Evolutionary conservation across 345 rosid genomes (phyloP), one percentile per base, ranked within the genome.

Genomic region (Acer negundo): DNA sequence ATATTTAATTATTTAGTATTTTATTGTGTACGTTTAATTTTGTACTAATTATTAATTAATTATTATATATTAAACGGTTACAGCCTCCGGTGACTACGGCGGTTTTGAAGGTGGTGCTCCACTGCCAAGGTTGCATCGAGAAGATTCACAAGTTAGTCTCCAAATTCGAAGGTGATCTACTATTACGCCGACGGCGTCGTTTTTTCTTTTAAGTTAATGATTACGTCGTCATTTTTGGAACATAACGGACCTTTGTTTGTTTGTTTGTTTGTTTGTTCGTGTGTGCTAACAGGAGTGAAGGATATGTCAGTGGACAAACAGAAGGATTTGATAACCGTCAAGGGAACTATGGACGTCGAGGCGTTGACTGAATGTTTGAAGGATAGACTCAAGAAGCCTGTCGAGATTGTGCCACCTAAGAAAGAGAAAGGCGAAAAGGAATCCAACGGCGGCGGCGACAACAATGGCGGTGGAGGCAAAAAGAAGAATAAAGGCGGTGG

Each of bases 111-210:
- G 74, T 96, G 83, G 62, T 22, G 2, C 80, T 91, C 67, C 87
- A 91, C 63, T 96, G 97, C 80, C 81, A 79, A n/a, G 98, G 99
- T 26, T 96, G 99, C 83, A 70, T 84, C 55, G 89, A 73, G 59
- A 96, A 80, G 92, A 89, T 96, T 79, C 66, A 40, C 71, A 92
- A 86, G 79, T 77, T 75, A 1, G 73, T 88, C 74, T 55, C 67
- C 19, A 89, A 84, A 74, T 82, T 91, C 73, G 85, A 87, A 82
- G 99, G 99, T 94, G 58, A 69, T 13, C 40, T 51, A 2, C 58
- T 75, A 58, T 72, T 26, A 5, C 49, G 15, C 13, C 49, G 13
- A 46, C 49, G 49, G 15, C 3, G 12, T 46, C 3, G 13, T 46
- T 46, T 42, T 42, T 7, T 42, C 10, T 42, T 8, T 42, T 7